Conservation (phyloP, 2,329 filamentous ascomycete species). For the Aspergillus thermomutatus region DNA sequence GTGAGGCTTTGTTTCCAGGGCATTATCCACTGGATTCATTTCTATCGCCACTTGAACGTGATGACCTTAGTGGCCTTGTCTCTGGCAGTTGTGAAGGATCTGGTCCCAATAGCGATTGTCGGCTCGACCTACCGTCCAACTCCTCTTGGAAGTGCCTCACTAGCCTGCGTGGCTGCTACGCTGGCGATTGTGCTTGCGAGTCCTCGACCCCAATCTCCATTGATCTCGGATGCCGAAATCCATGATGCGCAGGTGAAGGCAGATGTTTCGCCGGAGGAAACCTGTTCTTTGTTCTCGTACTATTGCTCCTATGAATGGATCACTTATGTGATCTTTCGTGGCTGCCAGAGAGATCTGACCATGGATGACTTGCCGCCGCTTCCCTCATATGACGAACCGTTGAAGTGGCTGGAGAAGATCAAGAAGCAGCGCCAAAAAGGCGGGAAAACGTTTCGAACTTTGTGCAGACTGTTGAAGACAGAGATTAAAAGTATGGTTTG, state of each 20-base stretch:
- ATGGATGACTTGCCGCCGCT: slow-evolving; percentile 32
- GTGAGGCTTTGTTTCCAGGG: slow-evolving; percentile 15
- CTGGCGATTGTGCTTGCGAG: slow-evolving; percentile 14
- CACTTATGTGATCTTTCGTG: slow-evolving; percentile 28
- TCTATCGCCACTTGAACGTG: slow-evolving; percentile 25
- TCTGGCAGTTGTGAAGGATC: slow-evolving; percentile 19
- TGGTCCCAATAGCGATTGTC: slow-evolving; percentile 24
- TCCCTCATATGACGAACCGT: slow-evolving; percentile 29
- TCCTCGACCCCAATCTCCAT: slow-evolving; percentile 16
- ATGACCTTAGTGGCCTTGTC: slow-evolving; percentile 14
- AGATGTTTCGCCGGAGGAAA: slow-evolving; percentile 27
- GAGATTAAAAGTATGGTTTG: slow-evolving; percentile 26
- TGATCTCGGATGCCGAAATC: slow-evolving; percentile 16
- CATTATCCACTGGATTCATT: slow-evolving; percentile 4
- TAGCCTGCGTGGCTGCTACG: slow-evolving; percentile 15
- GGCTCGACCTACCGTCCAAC: slow-evolving; percentile 16
- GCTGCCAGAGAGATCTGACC: slow-evolving; percentile 25
- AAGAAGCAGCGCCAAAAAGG: slow-evolving; percentile 21
- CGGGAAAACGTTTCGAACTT: slow-evolving; percentile 25
- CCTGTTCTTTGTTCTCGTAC: slow-evolving; percentile 30
- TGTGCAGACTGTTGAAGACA: slow-evolving; percentile 22
- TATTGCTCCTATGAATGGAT: slow-evolving; percentile 35
- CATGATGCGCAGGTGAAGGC: slow-evolving; percentile 5
- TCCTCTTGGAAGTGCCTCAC: slow-evolving; percentile 13
- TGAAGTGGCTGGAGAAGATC: slow-evolving; percentile 24